phyloP scores from a whole-genome alignment of 2,329 filamentous ascomycete genomes.

The Gaeumannomyces sp. region DNA sequence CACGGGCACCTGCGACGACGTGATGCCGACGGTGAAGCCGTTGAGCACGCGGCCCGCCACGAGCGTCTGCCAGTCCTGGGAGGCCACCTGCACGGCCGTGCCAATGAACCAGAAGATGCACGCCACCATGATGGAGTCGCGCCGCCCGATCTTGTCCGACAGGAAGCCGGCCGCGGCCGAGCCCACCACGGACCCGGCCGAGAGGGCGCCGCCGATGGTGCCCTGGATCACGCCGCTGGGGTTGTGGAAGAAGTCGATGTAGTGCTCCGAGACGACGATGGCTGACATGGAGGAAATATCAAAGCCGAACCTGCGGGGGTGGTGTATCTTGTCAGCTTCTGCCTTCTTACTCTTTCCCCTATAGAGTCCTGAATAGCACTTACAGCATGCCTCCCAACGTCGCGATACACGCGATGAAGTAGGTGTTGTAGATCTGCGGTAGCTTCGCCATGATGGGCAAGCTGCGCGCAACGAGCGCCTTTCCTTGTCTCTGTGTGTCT shows the following conservation, averaged over 20 bases:
- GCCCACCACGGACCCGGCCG: slow-evolving; percentile 45
- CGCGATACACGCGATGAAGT: slow-evolving; percentile 44
- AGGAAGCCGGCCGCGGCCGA: slow-evolving; percentile 41
- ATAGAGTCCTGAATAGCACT: slow-evolving; percentile 14
- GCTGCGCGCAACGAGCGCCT: neutral
- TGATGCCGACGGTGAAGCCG: slow-evolving; percentile 60
- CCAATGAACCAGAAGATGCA: slow-evolving; percentile 49
- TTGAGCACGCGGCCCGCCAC: slow-evolving; percentile 54
- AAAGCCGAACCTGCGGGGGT: slow-evolving; percentile 37
- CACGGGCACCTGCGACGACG: slow-evolving; percentile 60
- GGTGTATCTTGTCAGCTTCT: neutral
- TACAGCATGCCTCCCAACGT: slow-evolving; percentile 45
- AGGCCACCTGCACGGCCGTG: slow-evolving; percentile 52
- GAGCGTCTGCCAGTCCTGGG: slow-evolving; percentile 50
- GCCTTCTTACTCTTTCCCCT: neutral
- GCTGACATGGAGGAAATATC: slow-evolving; percentile 54
- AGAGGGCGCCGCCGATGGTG: slow-evolving; percentile 45
- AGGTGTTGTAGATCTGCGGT: slow-evolving; percentile 48
- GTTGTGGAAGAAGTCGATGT: slow-evolving; percentile 45
- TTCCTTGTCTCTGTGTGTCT: neutral
- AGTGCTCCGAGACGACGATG: slow-evolving; percentile 45
- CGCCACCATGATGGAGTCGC: slow-evolving; percentile 38
- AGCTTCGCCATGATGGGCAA: slow-evolving; percentile 20
- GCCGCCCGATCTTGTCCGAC: slow-evolving; percentile 42
- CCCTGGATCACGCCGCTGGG: slow-evolving; percentile 41